These are phyloP conservation scores for Pseudophaeomoniella oleicola DNA, from an alignment of 2,329 filamentous ascomycete genomes.

Conservation along the genomic window DNA sequence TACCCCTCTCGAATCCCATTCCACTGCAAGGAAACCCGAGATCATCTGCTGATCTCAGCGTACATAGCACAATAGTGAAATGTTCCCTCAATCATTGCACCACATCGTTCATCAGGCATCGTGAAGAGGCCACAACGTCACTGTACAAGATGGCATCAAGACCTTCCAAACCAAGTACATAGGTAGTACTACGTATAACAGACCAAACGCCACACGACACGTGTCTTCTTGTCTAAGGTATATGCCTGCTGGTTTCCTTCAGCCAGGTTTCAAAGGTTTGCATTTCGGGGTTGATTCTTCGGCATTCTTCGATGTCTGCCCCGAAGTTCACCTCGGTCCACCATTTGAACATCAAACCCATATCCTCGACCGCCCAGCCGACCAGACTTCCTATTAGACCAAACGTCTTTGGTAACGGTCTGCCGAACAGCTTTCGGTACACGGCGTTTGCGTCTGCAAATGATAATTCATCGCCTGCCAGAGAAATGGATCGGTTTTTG, in stretches of 20 bases:
- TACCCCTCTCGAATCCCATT: no score
- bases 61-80: no score
- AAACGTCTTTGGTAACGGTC: constrained; percentile 22
- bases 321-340: constrained; percentile 33
- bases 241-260: constrained; percentile 30
- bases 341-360: constrained; percentile 36
- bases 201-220: no score
- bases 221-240: no score
- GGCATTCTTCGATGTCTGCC: constrained; percentile 28
- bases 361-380: constrained; percentile 16
- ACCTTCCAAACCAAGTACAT: no score
- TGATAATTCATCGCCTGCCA: constrained; percentile 39
- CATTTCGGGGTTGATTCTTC: constrained; percentile 28
- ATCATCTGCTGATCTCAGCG: no score
- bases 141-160: no score
- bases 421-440: constrained; percentile 32
- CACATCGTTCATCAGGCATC: no score
- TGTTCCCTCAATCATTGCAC: no score
- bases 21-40: no score
- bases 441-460: constrained; percentile 28
- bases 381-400: constrained; percentile 7
- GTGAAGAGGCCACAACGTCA: no score
- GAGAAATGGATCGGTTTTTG: constrained; percentile 27
- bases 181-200: no score
- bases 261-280: constrained; percentile 35